Base-by-base conservation (phyloP, 441 rosid species). In the Codiaeum variegatum region DNA sequence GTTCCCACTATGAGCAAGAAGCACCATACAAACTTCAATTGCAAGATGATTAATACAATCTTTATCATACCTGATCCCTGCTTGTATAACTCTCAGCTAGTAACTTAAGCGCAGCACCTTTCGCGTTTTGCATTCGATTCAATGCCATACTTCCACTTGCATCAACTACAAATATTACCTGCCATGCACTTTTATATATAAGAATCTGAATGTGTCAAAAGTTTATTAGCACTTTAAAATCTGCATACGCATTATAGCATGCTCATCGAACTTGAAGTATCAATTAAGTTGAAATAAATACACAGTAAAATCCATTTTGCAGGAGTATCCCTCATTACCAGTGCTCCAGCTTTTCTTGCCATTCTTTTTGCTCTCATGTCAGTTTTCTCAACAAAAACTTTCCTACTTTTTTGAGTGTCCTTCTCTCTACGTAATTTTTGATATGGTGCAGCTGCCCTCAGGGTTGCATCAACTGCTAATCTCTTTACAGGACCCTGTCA, bases 61-160 rank as follows among this genome's bases (percentile, higher is more conserved):
- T 52, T 21, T 19, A 52, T 23, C 58, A 52, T 85, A 91, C 99
- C 97, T 91, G 99, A 84, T 95, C 99, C 76, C 99, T 90, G 91
- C 99, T 91, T 73, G 98, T 93, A 84, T 95, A 93, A 83, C 99
- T 95, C 88, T 93, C 99, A 58, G 98, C 99, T 46, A 95, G 85
- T 67, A 95, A 78, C 81, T 95, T 95, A 66, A 95, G 94, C 55
- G 98, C 98, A 66, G 98, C 98, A 68, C 99, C 99, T 86, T 95
- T 95, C 55, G 99, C 99, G 72, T 93, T 95, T 85, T 93, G 98
- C 98, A 95, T 95, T 80, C 97, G 88, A 74, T 95, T 95, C 73
- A 95, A 80, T 40, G 98, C 99, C 99, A 95, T 95, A 85, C 99
- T 95, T 67, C 98, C 99, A 89, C 99, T 95, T 73, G 99, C 99